Evolutionary conservation across 257 asterid species (phyloP).

Genomic region (Solanum ossicruentum): DNA sequence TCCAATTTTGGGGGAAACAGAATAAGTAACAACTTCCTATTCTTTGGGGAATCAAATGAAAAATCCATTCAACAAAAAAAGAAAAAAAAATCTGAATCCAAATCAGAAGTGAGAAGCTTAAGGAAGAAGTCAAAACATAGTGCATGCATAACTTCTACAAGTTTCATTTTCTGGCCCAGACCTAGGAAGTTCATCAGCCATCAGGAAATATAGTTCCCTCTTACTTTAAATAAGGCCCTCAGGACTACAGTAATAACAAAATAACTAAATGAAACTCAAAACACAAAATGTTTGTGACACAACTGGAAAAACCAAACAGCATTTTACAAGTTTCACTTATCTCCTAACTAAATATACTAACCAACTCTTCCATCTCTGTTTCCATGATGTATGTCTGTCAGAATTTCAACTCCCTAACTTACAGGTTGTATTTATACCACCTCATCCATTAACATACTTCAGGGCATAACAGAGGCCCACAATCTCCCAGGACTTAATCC

Average conservation of each 20-base stretch:
- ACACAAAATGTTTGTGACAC: background rate
- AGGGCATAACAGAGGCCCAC: background rate
- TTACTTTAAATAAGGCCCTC: background rate
- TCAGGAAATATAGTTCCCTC: background rate
- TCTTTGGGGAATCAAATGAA: background rate
- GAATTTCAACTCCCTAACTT: background rate
- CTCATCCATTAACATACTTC: background rate
- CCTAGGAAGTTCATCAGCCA: background rate
- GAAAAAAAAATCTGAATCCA: background rate
- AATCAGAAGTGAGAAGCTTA: background rate
- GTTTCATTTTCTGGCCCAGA: background rate
- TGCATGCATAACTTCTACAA: background rate
- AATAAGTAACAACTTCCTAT: background rate
- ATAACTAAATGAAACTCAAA: background rate
- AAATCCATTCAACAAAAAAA: background rate
- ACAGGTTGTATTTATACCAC: background rate
- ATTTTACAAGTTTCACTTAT: background rate
- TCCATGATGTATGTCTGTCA: background rate
- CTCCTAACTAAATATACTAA: background rate
- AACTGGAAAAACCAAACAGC: background rate
- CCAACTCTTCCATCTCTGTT: background rate
- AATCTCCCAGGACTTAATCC: background rate
- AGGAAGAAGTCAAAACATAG: background rate
- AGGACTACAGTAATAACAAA: background rate
- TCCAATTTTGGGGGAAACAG: background rate